Percentiles rank a stretch among this genome's conserved stretches.
phyloP scores from a whole-genome alignment of 768 basidiomycete species.

The Mycena kentingensis region DNA sequence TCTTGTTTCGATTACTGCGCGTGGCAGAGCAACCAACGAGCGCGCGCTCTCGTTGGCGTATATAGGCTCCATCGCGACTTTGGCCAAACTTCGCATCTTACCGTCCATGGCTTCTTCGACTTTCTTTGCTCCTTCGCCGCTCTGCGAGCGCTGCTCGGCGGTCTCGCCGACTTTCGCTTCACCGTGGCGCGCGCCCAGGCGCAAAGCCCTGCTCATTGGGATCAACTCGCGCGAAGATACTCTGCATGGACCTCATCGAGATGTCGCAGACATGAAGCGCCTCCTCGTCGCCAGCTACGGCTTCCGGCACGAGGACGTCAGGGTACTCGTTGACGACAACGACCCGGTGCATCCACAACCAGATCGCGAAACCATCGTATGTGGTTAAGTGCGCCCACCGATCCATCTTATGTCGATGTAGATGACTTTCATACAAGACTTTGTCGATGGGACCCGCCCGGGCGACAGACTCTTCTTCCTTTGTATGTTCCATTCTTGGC shows the following conservation, averaged over 20 bases:
- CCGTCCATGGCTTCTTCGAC: background rate
- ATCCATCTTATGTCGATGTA: background rate
- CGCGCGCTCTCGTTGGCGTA: background rate
- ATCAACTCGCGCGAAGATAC: conserved; percentile 7
- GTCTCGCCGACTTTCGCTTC: background rate
- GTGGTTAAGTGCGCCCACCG: background rate
- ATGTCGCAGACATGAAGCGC: conserved; percentile 13
- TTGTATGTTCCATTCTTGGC: conserved; percentile 3
- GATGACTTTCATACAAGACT: conserved; percentile 11
- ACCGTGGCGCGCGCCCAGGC: conserved; percentile 6
- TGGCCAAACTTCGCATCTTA: background rate
- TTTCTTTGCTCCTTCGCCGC: background rate
- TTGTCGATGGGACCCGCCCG: conserved; percentile 2
- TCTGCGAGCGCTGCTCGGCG: background rate
- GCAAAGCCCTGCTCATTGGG: conserved; percentile 20
- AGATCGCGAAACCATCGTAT: conserved; percentile 15
- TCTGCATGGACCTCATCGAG: conserved; percentile 14
- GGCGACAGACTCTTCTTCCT: conserved; percentile 21
- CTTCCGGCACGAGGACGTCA: conserved; percentile 13
- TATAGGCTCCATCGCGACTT: background rate
- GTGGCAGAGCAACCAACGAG: background rate
- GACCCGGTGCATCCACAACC: conserved; percentile 11
- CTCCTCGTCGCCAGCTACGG: conserved; percentile 11
- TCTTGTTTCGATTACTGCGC: background rate
- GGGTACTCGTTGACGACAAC: conserved; percentile 20